Percentiles rank a stretch among this genome's conserved stretches.
These are phyloP conservation scores for Starmerella powellii DNA, from an alignment of 805 yeast species.

Conservation along the genomic window DNA sequence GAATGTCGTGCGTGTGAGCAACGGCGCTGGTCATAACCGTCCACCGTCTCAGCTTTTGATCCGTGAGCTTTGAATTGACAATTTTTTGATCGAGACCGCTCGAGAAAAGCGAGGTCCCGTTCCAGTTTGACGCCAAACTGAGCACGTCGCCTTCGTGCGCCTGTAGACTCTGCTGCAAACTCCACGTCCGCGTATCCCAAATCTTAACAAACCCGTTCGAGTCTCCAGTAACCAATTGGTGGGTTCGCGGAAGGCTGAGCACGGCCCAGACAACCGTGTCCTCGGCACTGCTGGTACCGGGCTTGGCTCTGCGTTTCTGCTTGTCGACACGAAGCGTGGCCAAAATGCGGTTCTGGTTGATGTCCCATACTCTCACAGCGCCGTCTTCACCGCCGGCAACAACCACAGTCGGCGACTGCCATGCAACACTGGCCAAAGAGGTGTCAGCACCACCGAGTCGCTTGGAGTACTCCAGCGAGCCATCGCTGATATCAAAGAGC, in stretches of 20 bases:
- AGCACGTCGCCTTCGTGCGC: slow-evolving; percentile 88
- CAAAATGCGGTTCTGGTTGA: slow-evolving; percentile 50
- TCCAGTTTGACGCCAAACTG: slow-evolving; percentile 36
- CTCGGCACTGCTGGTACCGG: neutral
- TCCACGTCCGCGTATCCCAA: slow-evolving; percentile 74
- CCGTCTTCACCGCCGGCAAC: slow-evolving; percentile 97
- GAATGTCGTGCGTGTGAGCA: slow-evolving; percentile 73
- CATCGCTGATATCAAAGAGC: slow-evolving; percentile 80
- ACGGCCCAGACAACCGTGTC: slow-evolving; percentile 82
- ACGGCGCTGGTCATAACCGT: slow-evolving; percentile 61
- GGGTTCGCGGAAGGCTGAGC: slow-evolving; percentile 42
- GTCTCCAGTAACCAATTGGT: slow-evolving; percentile 88
- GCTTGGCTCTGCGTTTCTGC: slow-evolving; percentile 47
- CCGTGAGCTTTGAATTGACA: slow-evolving; percentile 50
- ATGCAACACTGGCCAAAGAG: slow-evolving; percentile 64
- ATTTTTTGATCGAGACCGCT: slow-evolving; percentile 93
- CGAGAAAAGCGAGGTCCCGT: slow-evolving; percentile 56
- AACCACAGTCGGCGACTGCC: slow-evolving; percentile 53
- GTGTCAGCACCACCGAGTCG: slow-evolving; percentile 54
- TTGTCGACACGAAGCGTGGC: slow-evolving; percentile 88
- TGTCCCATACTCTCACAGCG: slow-evolving; percentile 70
- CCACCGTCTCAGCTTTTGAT: slow-evolving; percentile 45
- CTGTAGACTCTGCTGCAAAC: slow-evolving; percentile 67
- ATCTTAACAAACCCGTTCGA: slow-evolving; percentile 88
- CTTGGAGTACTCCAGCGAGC: slow-evolving; percentile 60